A percentile compares a stretch with the other conserved stretches of the same genome.
phyloP scores from a whole-genome alignment of 2,329 filamentous ascomycete genomes.

The Talaromyces verruculosus region DNA sequence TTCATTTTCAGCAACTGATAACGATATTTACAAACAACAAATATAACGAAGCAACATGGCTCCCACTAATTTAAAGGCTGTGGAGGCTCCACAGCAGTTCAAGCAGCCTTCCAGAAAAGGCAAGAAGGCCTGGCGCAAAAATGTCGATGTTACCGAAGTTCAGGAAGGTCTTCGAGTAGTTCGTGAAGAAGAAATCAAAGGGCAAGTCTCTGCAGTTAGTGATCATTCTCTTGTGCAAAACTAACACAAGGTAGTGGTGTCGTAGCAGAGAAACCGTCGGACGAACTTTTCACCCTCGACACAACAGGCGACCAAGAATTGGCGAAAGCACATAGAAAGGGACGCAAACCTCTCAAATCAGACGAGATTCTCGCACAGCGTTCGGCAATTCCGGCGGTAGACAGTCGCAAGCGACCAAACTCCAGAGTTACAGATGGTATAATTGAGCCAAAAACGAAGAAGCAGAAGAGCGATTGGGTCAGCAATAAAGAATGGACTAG shows the following conservation, averaged over 20 bases:
- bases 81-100: slow-evolving; percentile 70
- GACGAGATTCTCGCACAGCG: slow-evolving; percentile 89
- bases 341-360: slow-evolving; percentile 76
- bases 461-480: slow-evolving; percentile 74
- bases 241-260: slow-evolving; percentile 63
- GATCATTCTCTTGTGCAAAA: background rate
- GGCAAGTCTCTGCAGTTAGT: slow-evolving; percentile 53
- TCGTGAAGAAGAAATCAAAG: slow-evolving; percentile 86
- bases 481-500: slow-evolving; percentile 79
- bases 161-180: slow-evolving; percentile 77
- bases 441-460: slow-evolving; percentile 66
- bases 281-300: slow-evolving; percentile 83
- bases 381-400: slow-evolving; percentile 76
- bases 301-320: slow-evolving; percentile 68
- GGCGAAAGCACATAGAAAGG: slow-evolving; percentile 63
- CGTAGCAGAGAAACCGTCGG: slow-evolving; percentile 76
- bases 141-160: slow-evolving; percentile 88
- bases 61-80: slow-evolving; percentile 19
- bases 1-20: slow-evolving; percentile 11
- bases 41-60: slow-evolving; percentile 6
- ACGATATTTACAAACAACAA: background rate
- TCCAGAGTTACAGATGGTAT: slow-evolving; percentile 72
- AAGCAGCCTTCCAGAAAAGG: slow-evolving; percentile 92
- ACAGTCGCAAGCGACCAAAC: slow-evolving; percentile 71
- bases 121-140: slow-evolving; percentile 98